phyloP scores from a whole-genome alignment of 2,329 filamentous ascomycete genomes.

The Apiospora arundinis region DNA sequence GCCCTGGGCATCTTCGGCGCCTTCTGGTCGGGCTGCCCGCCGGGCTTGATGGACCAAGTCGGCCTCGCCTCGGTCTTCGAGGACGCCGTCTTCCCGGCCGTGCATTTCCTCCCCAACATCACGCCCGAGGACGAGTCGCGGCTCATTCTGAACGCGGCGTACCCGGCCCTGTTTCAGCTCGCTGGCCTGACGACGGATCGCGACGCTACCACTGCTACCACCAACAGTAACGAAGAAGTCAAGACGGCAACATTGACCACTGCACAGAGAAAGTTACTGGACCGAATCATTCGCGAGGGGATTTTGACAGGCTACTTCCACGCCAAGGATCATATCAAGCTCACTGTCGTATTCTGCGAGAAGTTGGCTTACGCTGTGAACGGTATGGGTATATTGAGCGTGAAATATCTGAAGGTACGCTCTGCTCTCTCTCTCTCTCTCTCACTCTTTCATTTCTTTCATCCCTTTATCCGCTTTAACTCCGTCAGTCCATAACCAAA shows the following conservation, averaged over 20 bases:
- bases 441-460: neutral
- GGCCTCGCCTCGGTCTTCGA: constrained; percentile 73
- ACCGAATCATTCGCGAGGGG: constrained; percentile 62
- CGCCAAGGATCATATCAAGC: constrained; percentile 60
- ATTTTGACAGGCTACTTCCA: constrained; percentile 63
- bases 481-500: neutral
- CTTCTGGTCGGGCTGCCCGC: constrained; percentile 63
- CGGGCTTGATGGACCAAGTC: constrained; percentile 61
- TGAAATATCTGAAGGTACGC: constrained; percentile 71
- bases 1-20: constrained; percentile 61
- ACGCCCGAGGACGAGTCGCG: constrained; percentile 77
- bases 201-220: neutral
- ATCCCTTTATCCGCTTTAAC: neutral
- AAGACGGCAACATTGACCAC: constrained; percentile 28
- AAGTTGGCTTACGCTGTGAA: constrained; percentile 57
- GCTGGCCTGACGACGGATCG: constrained; percentile 41
- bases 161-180: constrained; percentile 69
- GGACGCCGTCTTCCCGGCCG: constrained; percentile 71
- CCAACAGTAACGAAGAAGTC: constrained; percentile 23
- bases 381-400: constrained; percentile 64
- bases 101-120: constrained; percentile 78
- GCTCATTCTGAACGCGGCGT: constrained; percentile 67
- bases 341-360: constrained; percentile 63
- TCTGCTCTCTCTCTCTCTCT: neutral
- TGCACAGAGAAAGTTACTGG: constrained; percentile 50